These are phyloP conservation scores for Waltergamsia citrina DNA, from an alignment of 2,329 filamentous ascomycete species.

Conservation along the genomic window DNA sequence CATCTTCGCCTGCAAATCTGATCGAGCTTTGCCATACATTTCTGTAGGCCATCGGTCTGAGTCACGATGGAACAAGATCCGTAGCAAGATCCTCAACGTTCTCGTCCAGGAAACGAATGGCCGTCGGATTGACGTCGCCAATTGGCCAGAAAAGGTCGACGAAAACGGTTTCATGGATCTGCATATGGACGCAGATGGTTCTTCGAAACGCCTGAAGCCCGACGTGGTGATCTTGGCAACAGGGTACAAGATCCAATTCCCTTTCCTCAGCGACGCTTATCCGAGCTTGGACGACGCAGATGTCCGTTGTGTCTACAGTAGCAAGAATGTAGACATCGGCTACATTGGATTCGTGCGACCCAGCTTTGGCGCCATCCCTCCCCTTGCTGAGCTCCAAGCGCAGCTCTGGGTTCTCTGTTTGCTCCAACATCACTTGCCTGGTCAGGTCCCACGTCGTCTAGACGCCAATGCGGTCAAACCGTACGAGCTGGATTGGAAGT, in stretches of 20 bases:
- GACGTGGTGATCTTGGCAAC: constrained; percentile 37
- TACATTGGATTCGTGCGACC: constrained; percentile 40
- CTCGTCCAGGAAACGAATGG: constrained; percentile 26
- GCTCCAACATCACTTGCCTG: constrained; percentile 17
- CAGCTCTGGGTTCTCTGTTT: constrained; percentile 35
- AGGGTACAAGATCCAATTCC: constrained; percentile 31
- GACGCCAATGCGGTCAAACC: constrained; percentile 14
- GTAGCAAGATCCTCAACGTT: constrained; percentile 26
- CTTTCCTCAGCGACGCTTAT: constrained; percentile 26
- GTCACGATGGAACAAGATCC: constrained; percentile 21
- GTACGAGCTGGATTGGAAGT: constrained; percentile 29
- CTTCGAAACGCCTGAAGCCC: constrained; percentile 19
- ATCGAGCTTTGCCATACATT: constrained; percentile 31
- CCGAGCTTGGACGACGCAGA: constrained; percentile 35
- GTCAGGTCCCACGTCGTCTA: constrained; percentile 7
- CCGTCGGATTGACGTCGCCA: constrained; percentile 30
- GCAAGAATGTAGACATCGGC: constrained; percentile 24
- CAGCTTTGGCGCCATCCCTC: constrained; percentile 35
- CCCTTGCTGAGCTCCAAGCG: constrained; percentile 36
- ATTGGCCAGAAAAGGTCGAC: constrained; percentile 30
- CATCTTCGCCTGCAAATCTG: constrained; percentile 33
- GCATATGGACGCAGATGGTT: constrained; percentile 12
- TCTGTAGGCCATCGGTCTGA: constrained; percentile 21
- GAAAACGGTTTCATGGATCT: constrained; percentile 26
- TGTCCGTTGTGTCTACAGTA: constrained; percentile 42